Evolutionary conservation across 1,139 yeast species (phyloP).

Genomic region (Geotrichum carabidarum): DNA sequence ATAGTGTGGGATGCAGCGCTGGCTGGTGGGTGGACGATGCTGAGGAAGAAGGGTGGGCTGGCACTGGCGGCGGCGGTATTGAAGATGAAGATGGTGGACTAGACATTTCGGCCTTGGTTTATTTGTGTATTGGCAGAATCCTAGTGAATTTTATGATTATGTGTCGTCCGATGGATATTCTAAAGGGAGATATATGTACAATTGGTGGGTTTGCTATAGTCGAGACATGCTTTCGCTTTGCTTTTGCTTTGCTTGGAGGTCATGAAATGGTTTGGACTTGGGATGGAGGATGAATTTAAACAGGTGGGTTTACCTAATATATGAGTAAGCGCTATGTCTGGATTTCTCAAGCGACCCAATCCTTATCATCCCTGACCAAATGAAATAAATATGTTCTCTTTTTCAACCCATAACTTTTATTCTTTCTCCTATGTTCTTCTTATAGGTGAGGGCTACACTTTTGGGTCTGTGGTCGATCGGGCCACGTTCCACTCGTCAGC

Average conservation of each 20-base stretch:
- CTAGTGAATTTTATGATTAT: no score
- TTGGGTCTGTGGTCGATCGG: slow-evolving; percentile 9
- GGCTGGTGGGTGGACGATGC: neutral
- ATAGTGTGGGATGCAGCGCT: neutral
- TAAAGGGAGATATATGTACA: no score
- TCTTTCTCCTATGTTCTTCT: neutral
- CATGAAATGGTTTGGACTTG: no score
- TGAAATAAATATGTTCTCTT: neutral
- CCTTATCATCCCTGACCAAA: neutral
- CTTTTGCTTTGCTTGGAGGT: no score
- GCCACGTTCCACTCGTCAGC: slow-evolving; percentile 22
- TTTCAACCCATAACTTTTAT: neutral
- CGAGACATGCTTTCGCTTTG: no score
- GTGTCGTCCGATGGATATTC: no score
- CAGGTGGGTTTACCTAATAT: no score
- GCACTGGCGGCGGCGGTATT: neutral
- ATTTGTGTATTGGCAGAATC: neutral
- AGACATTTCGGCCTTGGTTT: neutral
- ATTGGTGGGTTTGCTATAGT: no score
- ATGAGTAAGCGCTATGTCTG: neutral
- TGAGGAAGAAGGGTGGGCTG: neutral
- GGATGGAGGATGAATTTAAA: no score
- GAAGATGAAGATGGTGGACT: neutral
- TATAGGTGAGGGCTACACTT: neutral
- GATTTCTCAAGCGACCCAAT: neutral